Evolutionary conservation across 768 basidiomycete genomes (phyloP).

Genomic region (Amanita jacksonii): DNA sequence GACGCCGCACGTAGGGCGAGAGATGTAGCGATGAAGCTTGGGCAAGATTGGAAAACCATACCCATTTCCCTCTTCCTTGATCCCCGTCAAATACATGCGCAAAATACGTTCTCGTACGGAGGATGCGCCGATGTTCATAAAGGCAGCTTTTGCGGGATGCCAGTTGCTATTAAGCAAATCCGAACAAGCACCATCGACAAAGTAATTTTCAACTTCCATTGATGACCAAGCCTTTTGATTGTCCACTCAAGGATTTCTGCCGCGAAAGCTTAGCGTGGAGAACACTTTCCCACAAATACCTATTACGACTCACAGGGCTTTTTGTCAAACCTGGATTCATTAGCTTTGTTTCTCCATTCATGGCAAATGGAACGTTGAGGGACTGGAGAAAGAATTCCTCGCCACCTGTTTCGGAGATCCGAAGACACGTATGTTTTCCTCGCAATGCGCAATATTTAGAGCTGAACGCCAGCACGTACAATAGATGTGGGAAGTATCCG

Average conservation of each 20-base stretch:
- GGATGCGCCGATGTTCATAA: background rate
- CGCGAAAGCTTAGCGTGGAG: conserved; percentile 3
- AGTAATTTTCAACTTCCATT: background rate
- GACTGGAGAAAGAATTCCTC: background rate
- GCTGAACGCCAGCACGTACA: background rate
- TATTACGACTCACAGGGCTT: background rate
- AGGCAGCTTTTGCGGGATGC: background rate
- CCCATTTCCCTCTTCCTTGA: no score
- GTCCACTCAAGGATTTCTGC: background rate
- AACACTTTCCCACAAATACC: conserved; percentile 2
- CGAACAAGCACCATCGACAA: background rate
- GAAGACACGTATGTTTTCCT: background rate
- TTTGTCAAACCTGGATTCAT: background rate
- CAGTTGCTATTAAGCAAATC: background rate
- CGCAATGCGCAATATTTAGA: background rate
- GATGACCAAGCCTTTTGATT: background rate
- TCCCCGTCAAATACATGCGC: no score
- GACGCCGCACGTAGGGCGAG: no score
- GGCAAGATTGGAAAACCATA: no score
- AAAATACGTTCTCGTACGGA: no score
- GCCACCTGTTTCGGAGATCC: background rate
- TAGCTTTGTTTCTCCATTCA: conserved; percentile 1
- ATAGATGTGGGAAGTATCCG: conserved; percentile 1
- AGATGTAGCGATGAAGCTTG: no score
- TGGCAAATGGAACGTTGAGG: conserved; percentile 1